Percentiles rank a stretch among this genome's conserved stretches.
Evolutionary conservation across 192 early-diverging fungal genomes (phyloP).

Genomic region (Lunasporangiospora selenospora): DNA sequence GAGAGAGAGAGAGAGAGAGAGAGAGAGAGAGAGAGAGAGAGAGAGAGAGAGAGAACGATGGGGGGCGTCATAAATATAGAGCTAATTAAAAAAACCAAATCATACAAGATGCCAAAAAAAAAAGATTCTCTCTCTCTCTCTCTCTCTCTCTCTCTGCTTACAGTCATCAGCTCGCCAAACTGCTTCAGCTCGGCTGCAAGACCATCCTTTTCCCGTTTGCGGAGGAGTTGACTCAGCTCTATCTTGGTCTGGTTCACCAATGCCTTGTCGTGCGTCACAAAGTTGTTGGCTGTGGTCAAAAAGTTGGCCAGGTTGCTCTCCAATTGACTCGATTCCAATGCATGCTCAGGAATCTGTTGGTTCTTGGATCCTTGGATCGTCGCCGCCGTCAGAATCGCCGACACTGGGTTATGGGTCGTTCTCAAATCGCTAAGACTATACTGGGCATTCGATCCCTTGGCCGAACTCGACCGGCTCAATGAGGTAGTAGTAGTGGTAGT

Average conservation of each 20-base stretch:
- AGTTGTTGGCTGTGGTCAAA: conserved; percentile 60
- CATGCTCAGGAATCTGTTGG: conserved; percentile 55
- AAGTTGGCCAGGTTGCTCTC: conserved; percentile 59
- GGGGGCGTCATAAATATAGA: neutral
- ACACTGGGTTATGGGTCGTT: conserved; percentile 52
- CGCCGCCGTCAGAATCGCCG: conserved; percentile 38
- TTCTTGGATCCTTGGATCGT: conserved; percentile 46
- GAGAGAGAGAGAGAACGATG: neutral
- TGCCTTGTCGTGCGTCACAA: conserved; percentile 80
- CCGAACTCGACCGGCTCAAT: conserved; percentile 21
- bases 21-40: neutral
- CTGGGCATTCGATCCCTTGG: conserved; percentile 46
- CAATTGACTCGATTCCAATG: conserved; percentile 45
- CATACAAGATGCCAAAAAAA: too few species aligned
- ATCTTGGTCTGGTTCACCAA: conserved; percentile 74
- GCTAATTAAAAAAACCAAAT: neutral
- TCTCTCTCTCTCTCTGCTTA: conserved; percentile 29
- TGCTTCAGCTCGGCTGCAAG: conserved; percentile 81
- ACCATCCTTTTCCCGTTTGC: conserved; percentile 68
- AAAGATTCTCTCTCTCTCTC: conserved; percentile 1
- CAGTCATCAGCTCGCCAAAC: conserved; percentile 78
- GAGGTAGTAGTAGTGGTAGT: neutral
- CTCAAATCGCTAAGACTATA: conserved; percentile 54
- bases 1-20: neutral
- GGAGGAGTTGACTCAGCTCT: conserved; percentile 17